Base-by-base conservation (phyloP, 2,329 filamentous ascomycete genomes). In the Sclerotinia glacialis region DNA sequence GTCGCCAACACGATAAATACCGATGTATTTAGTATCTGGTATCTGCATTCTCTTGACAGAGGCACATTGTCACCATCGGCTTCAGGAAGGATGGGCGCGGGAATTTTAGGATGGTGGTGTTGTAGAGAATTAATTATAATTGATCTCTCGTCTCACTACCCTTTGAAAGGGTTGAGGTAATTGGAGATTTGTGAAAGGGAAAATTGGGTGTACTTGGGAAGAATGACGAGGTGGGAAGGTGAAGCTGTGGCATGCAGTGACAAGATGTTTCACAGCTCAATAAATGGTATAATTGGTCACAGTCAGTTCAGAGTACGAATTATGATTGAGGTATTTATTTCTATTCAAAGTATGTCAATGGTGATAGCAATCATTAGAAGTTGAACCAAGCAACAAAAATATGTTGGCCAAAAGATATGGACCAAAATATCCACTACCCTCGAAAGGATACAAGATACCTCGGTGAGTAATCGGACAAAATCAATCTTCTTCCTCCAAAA, bases 401-500 rank as follows among this genome's bases (percentile, higher is more conserved):
- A 62, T 91, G 84, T 90, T 78, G 83, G 82, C 88, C 85, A 78
- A 67, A 78, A 80, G 83, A 82, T 78, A 89, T 90, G 89, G 89
- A 92, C 87, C 89, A 82, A 84, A 78, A 81, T 83, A 83, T 81
- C 85, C 86, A 90, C 79, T 78, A 74, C 74, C 72, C 52, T 46
- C 52, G 62, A 75, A 78, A 67, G 42, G 37, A 76, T 75, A 77
- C 77, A 79, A 80, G 80, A 83, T 82, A 83, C 80, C 81, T 84
- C 83, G 88, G 86, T 91, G 89, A 91, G 89, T 91, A 87, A 80
- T 78, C 78, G 83, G 83, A 78, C 79, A 71, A 66, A n/a, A 73
- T 87, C 79, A 72, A 82, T 93, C 86, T 93, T 84, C 89, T 89
- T 92, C 81, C 84, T 83, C 85, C 86, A 86, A 92, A 92, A 92